Evolutionary conservation across 257 asterid genomes (phyloP).

Genomic region (Euphrasia confusa): DNA sequence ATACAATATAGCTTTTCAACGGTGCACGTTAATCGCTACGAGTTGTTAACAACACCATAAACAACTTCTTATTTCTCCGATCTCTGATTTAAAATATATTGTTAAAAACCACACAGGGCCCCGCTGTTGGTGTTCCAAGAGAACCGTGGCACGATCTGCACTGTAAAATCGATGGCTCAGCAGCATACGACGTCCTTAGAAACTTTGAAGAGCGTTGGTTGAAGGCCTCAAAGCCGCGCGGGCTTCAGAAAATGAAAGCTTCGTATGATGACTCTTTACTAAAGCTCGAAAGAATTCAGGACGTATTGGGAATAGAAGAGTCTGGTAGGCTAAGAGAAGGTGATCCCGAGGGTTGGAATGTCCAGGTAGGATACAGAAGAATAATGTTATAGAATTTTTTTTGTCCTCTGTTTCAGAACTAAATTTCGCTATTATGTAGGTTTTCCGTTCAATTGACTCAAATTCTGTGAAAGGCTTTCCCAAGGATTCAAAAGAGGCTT

Average conservation of each 20-base stretch:
- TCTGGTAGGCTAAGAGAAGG: constrained; percentile 31
- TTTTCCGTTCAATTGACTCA: constrained; percentile 90
- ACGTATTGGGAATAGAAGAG: constrained; percentile 46
- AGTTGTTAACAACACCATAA: too few species aligned
- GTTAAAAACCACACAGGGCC: constrained; percentile 42
- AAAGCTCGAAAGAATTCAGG: constrained; percentile 65
- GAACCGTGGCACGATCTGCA: constrained; percentile 97
- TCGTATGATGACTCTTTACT: constrained; percentile 67
- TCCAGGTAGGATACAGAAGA: constrained; percentile 46
- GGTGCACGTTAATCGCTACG: too few species aligned
- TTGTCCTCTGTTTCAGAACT: constrained; percentile 8
- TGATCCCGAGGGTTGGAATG: constrained; percentile 78
- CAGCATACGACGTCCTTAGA: constrained; percentile 76
- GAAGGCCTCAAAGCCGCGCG: constrained; percentile 56
- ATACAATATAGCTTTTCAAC: neutral
- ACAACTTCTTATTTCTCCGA: neutral
- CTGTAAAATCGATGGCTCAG: constrained; percentile 75
- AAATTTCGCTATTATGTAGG: constrained; percentile 33
- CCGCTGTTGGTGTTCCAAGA: constrained; percentile 65
- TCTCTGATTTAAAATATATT: neutral
- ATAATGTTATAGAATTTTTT: neutral
- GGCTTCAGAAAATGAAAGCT: constrained; percentile 52
- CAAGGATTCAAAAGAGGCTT: constrained; percentile 65
- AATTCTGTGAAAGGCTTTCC: constrained; percentile 87
- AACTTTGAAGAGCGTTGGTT: constrained; percentile 89